Evolutionary conservation across 768 basidiomycete genomes (phyloP).

Genomic region (Lactarius akahatsu): DNA sequence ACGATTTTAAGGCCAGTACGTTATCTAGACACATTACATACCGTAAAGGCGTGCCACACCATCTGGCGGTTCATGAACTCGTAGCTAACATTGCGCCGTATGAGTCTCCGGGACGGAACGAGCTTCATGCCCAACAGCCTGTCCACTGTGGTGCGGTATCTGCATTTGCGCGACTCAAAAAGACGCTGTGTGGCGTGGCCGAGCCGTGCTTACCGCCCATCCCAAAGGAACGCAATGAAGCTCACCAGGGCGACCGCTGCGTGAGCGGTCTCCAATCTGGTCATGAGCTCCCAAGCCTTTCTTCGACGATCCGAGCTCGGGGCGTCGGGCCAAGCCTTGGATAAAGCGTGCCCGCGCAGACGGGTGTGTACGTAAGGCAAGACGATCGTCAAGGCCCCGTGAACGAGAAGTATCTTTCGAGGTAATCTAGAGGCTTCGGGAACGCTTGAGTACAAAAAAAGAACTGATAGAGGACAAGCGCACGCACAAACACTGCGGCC

Average conservation of each 20-base stretch:
- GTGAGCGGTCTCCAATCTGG: conserved; percentile 65
- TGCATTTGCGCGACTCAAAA: conserved; percentile 35
- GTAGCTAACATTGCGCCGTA: conserved; percentile 87
- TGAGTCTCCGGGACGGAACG: conserved; percentile 64
- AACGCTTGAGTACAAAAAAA: conserved; percentile 21
- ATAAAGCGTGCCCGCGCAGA: conserved; percentile 71
- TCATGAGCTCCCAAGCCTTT: conserved; percentile 68
- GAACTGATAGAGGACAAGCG: conserved; percentile 16
- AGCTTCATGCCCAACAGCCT: conserved; percentile 74
- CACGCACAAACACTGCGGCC: conserved; percentile 18
- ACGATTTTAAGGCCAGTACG: neutral
- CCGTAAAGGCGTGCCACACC: conserved; percentile 99
- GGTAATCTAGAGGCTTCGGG: conserved; percentile 64
- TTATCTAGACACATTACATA: conserved; percentile 39
- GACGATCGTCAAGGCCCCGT: conserved; percentile 70
- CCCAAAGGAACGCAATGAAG: conserved; percentile 80
- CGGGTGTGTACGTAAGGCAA: conserved; percentile 78
- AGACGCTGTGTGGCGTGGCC: neutral
- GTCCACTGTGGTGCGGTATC: conserved; percentile 84
- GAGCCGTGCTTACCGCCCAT: conserved; percentile 66
- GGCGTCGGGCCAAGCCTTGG: conserved; percentile 87
- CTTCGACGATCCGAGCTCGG: conserved; percentile 76
- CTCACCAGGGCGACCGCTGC: conserved; percentile 64
- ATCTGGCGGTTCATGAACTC: conserved; percentile 99
- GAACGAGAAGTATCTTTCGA: conserved; percentile 56